phyloP scores from a whole-genome alignment of 164 flowering plant genomes.

The Protea cynaroides region DNA sequence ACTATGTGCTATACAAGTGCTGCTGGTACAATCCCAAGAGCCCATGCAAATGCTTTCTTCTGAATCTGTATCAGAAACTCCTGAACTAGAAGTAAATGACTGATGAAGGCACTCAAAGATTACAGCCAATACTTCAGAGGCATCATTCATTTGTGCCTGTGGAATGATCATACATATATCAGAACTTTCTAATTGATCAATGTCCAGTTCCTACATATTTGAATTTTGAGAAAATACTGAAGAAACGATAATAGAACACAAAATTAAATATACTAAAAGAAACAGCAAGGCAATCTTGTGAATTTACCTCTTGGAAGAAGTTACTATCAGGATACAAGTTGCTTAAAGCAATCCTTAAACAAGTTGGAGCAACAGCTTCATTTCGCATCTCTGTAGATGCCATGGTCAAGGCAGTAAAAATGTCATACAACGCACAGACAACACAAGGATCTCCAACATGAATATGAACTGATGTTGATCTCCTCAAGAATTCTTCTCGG shows the following conservation, averaged over 20 bases:
- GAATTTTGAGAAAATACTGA: neutral
- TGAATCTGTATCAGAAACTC: slow-evolving; percentile 49
- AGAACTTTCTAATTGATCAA: neutral
- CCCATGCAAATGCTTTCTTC: slow-evolving; percentile 50
- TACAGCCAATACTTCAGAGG: slow-evolving; percentile 92
- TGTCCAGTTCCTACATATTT: neutral
- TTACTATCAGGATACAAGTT: neutral
- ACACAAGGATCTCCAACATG: slow-evolving; percentile 58
- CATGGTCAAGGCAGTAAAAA: slow-evolving; percentile 35
- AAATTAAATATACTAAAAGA: neutral
- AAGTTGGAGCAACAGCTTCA: neutral
- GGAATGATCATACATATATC: slow-evolving; percentile 4
- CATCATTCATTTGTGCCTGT: slow-evolving; percentile 62
- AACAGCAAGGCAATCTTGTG: neutral
- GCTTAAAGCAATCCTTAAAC: neutral
- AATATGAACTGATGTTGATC: slow-evolving; percentile 33
- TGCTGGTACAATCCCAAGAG: slow-evolving; percentile 78
- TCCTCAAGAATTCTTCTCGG: slow-evolving; percentile 38
- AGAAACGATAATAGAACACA: neutral
- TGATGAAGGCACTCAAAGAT: slow-evolving; percentile 90
- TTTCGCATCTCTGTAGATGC: slow-evolving; percentile 27
- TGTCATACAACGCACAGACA: slow-evolving; percentile 46
- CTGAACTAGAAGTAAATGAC: slow-evolving; percentile 43
- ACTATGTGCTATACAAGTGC: slow-evolving; percentile 44
- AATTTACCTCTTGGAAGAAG: slow-evolving; percentile 38